Conservation (phyloP, 2,329 filamentous ascomycete species). For the Pseudogymnoascus sp. region DNA sequence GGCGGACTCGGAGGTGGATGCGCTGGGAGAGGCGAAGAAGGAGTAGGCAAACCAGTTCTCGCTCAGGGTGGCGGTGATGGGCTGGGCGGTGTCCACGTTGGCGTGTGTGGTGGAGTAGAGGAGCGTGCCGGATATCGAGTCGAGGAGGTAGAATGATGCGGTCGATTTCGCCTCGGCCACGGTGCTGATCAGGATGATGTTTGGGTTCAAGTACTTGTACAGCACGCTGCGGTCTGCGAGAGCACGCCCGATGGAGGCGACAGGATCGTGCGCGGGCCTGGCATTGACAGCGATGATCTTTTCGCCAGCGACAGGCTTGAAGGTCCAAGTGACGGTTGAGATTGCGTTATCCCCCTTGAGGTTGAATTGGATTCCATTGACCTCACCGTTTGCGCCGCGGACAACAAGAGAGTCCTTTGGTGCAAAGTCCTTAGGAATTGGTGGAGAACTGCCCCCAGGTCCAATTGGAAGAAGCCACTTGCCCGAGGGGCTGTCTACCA, state of each 20-base stretch:
- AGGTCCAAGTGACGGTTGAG: constrained; percentile 58
- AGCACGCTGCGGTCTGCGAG: constrained; percentile 85
- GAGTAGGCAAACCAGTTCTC: constrained; percentile 96
- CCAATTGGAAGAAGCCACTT: constrained; percentile 47
- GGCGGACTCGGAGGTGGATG: constrained; percentile 45
- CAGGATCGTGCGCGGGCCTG: constrained; percentile 67
- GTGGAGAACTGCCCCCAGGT: constrained; percentile 38
- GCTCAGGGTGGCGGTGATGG: constrained; percentile 68
- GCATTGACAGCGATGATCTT: constrained; percentile 60
- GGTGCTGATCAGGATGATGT: constrained; percentile 68
- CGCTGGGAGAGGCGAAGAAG: constrained; percentile 55
- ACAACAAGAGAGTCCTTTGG: constrained; percentile 48
- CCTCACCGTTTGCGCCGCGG: constrained; percentile 37
- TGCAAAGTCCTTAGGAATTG: constrained; percentile 37
- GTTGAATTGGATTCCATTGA: constrained; percentile 48
- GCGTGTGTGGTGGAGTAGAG: constrained; percentile 62
- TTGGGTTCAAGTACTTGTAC: constrained; percentile 95
- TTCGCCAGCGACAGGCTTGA: constrained; percentile 57
- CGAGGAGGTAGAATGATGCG: constrained; percentile 69
- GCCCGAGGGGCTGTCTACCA: constrained; percentile 44
- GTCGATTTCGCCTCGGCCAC: constrained; percentile 48
- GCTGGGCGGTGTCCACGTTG: constrained; percentile 64
- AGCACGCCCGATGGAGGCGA: constrained; percentile 91
- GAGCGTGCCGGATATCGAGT: constrained; percentile 76
- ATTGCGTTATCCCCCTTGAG: constrained; percentile 33